These are phyloP conservation scores for Penicillium sp. DNA, from an alignment of 2,329 filamentous ascomycete genomes.

Conservation along the genomic window DNA sequence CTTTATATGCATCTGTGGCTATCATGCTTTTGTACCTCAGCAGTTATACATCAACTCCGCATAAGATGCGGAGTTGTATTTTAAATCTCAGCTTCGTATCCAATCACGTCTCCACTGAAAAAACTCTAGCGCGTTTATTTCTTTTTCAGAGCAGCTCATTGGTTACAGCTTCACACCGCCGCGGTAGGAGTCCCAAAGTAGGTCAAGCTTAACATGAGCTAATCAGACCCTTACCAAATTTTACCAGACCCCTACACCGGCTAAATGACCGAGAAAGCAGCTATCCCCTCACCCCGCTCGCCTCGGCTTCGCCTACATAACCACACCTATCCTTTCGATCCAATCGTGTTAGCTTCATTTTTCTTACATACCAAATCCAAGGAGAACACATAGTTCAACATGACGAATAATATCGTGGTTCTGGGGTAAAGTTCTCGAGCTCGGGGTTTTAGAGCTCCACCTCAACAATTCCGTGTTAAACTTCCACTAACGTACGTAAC, in stretches of 20 bases:
- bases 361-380: neutral
- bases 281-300: slow-evolving; percentile 16
- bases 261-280: slow-evolving; percentile 12
- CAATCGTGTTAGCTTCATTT: neutral
- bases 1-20: neutral
- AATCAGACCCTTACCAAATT: neutral
- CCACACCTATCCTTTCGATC: neutral
- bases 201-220: neutral
- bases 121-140: slow-evolving; percentile 17
- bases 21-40: neutral
- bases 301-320: neutral
- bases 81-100: slow-evolving; percentile 11
- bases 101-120: slow-evolving; percentile 15
- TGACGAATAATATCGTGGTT: slow-evolving; percentile 43
- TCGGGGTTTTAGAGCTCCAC: neutral
- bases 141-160: slow-evolving; percentile 2
- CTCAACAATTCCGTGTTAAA: neutral
- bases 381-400: slow-evolving; percentile 12
- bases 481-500: slow-evolving; percentile 6
- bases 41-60: slow-evolving; percentile 5
- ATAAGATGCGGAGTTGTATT: slow-evolving; percentile 19
- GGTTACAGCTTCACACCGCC: slow-evolving; percentile 12
- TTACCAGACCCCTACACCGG: neutral
- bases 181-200: slow-evolving; percentile 5
- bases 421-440: slow-evolving; percentile 33